Evolutionary conservation across 1,284 basidiomycete genomes (phyloP).

Genomic region (Trametes polyzona): DNA sequence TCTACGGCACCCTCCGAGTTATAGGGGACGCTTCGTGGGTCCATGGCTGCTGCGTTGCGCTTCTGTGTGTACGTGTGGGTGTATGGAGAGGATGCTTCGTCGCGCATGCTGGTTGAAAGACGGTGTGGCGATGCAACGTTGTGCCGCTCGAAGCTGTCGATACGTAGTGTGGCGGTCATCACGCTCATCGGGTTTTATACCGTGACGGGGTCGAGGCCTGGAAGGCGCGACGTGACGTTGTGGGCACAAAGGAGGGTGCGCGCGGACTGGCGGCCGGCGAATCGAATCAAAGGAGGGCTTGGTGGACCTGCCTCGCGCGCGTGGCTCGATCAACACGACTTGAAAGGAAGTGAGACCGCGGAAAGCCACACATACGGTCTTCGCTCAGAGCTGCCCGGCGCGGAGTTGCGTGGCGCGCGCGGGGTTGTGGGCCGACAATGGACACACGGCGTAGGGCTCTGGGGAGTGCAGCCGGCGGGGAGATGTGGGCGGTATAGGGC

Average conservation of each 20-base stretch:
- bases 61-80: constrained; percentile 6
- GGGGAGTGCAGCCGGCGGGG: too few relatives aligned
- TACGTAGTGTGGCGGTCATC: constrained; percentile 16
- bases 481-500: neutral
- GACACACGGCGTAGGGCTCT: constrained; percentile 3
- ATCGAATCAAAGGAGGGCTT: constrained; percentile 15
- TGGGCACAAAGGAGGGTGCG: constrained; percentile 13
- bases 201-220: constrained; percentile 4
- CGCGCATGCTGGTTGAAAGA: neutral
- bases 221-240: constrained; percentile 4
- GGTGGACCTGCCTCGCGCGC: constrained; percentile 6
- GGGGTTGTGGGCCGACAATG: constrained; percentile 1
- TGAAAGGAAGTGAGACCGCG: constrained; percentile 11
- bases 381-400: constrained; percentile 5
- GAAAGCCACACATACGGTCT: constrained; percentile 11
- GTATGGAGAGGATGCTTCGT: neutral
- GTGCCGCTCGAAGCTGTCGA: constrained; percentile 9
- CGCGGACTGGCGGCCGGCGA: constrained; percentile 8
- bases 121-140: constrained; percentile 7
- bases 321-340: constrained; percentile 10
- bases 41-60: neutral
- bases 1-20: neutral
- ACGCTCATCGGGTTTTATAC: constrained; percentile 19
- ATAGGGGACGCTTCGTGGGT: neutral
- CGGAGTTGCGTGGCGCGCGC: neutral